Evolutionary conservation across 768 basidiomycete species (phyloP).

Genomic region (Jaapia argillacea): DNA sequence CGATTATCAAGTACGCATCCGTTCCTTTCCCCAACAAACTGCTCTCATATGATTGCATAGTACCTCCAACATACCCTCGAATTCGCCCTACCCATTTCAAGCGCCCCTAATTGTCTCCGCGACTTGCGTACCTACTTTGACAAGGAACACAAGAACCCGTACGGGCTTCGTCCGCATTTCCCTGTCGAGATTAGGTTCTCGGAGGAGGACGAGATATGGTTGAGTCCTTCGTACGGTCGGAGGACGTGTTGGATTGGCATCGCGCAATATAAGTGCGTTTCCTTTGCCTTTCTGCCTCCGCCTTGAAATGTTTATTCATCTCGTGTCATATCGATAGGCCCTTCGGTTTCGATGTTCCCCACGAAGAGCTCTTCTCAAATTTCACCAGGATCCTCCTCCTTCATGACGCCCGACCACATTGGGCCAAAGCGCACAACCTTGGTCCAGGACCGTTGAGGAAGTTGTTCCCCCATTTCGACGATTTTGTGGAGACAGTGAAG

Average conservation of each 20-base stretch:
- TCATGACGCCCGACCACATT: conserved; percentile 83
- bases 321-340: conserved; percentile 39
- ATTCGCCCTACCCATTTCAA: conserved; percentile 77
- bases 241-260: conserved; percentile 93
- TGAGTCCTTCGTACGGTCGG: conserved; percentile 77
- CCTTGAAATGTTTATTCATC: not conserved
- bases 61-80: conserved; percentile 92
- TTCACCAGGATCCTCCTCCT: conserved; percentile 64
- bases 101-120: conserved; percentile 54
- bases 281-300: not conserved
- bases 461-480: conserved; percentile 76
- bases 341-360: conserved; percentile 76
- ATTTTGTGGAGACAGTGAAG: conserved; percentile 59
- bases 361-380: conserved; percentile 62
- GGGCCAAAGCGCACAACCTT: conserved; percentile 87
- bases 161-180: conserved; percentile 82
- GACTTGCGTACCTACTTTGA: conserved; percentile 68
- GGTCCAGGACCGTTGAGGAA: conserved; percentile 48
- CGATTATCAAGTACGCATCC: conserved; percentile 62
- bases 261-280: conserved; percentile 82
- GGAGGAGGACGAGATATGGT: conserved; percentile 84
- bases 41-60: conserved; percentile 25
- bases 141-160: conserved; percentile 49
- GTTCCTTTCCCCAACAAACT: not conserved
- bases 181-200: conserved; percentile 90